These are phyloP conservation scores for Onygena corvina DNA, from an alignment of 2,329 filamentous ascomycete genomes.

Conservation along the genomic window DNA sequence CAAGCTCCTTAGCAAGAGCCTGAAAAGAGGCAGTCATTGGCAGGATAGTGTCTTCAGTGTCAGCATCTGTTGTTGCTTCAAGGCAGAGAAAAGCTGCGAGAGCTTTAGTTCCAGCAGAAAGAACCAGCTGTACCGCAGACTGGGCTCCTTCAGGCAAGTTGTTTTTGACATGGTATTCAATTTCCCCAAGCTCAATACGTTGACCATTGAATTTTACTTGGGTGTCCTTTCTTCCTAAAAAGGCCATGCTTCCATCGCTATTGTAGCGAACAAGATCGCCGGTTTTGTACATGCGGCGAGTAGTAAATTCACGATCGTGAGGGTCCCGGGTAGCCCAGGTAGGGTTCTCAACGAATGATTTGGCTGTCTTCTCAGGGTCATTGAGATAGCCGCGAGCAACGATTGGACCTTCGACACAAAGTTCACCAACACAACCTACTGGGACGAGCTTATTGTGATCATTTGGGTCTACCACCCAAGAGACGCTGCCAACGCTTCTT, in stretches of 20 bases:
- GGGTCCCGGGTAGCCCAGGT: conserved; percentile 10
- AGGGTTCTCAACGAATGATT: conserved; percentile 15
- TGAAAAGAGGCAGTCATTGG: conserved; percentile 43
- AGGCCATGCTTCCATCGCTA: conserved; percentile 58
- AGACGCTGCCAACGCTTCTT: conserved; percentile 12
- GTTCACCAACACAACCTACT: conserved; percentile 27
- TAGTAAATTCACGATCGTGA: conserved; percentile 4
- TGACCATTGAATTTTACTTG: conserved; percentile 96
- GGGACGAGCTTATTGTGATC: conserved; percentile 27
- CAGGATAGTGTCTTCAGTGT: conserved; percentile 10
- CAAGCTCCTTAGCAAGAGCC: conserved; percentile 8
- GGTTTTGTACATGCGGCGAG: conserved; percentile 51
- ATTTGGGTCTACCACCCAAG: conserved; percentile 33
- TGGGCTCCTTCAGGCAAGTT: conserved; percentile 42
- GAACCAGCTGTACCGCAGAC: conserved; percentile 68
- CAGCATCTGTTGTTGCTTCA: conserved; percentile 23
- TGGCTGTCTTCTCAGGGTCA: conserved; percentile 13
- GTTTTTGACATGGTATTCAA: conserved; percentile 66
- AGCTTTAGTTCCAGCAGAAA: conserved; percentile 72
- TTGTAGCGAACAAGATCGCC: conserved; percentile 74
- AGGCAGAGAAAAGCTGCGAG: conserved; percentile 35
- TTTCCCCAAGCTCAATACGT: conserved; percentile 86
- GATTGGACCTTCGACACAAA: conserved; percentile 29
- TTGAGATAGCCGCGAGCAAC: conserved; percentile 26
- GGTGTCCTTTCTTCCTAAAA: conserved; percentile 69